Base-by-base conservation (phyloP, 805 yeast species). In the Schizosaccharomyces octosporus region DNA sequence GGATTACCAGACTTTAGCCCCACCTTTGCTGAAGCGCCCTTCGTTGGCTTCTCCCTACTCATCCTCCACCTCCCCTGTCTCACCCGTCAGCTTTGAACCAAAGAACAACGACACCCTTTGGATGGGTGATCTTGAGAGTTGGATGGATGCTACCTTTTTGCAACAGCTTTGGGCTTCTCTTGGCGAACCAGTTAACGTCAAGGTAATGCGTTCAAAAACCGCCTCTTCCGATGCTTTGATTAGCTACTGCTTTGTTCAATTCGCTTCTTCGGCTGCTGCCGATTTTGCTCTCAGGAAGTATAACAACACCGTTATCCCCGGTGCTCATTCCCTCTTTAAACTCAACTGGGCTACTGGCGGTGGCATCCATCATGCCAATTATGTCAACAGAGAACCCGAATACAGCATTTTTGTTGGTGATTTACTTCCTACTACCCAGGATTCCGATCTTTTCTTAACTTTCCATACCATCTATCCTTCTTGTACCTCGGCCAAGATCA, bases 41-140 rank as follows among this genome's bases (percentile, higher is more conserved):
- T 36, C 41, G 4, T 4, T 45, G 51, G 51, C 51, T 17, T 24
- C 51, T 45, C 27, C 11, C 51, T 19, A 45, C 24, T 45, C 27
- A 5, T 45, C 51, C 27, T 9, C 51, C 27, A 45, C 27, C 51
- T 45, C 51, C 24, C 21, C 51, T 13, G 41, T 36, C 41, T 36
- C 41, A 3, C 51, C 21, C 24, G 7, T 45, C 51, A 45, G 51
- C 36, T 21, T 29, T 51, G 57, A 29, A 17, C 36, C 31, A 17
- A 51, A 51, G 32, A 21, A 15, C 13, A 57, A 36, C 17, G 48
- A 57, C 42, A 57, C 60, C 42, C 19, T 59, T 32, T 64, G 66
- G 66, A 89, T 88, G 81, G 97, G 96, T 27, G 96, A 87, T 66
- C 73, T 88, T 57, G 95, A 87, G 66, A 85, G 85, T 9, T 75